Percentiles rank a stretch among this genome's conserved stretches.
These are phyloP conservation scores for Geotrichum candidum DNA, from an alignment of 1,139 yeast species.

Conservation along the genomic window DNA sequence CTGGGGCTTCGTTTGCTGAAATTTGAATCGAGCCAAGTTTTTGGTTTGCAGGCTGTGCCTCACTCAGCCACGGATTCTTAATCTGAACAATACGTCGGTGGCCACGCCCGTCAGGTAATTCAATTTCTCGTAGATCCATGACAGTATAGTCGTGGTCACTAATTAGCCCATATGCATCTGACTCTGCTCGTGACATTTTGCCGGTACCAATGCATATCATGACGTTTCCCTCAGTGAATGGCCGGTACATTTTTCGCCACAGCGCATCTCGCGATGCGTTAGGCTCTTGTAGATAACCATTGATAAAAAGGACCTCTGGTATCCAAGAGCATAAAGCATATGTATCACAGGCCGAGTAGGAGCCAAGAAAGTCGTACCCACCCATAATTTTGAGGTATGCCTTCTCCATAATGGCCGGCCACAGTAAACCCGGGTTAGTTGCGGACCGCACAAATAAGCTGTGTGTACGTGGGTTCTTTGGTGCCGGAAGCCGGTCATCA, in stretches of 20 bases:
- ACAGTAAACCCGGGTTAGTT: conserved; percentile 39
- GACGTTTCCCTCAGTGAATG: conserved; percentile 36
- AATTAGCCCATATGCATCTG: conserved; percentile 40
- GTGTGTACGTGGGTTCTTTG: conserved; percentile 21
- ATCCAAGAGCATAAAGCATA: conserved; percentile 64
- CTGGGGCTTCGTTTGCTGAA: conserved; percentile 16
- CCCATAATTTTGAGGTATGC: conserved; percentile 64
- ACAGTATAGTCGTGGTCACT: conserved; percentile 69
- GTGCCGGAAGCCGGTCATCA: conserved; percentile 42
- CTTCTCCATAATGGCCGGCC: conserved; percentile 76
- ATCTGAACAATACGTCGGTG: conserved; percentile 32
- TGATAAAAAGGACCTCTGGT: conserved; percentile 53
- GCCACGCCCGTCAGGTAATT: conserved; percentile 17
- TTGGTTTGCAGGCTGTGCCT: conserved; percentile 13
- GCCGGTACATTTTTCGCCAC: conserved; percentile 36
- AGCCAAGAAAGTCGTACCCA: conserved; percentile 64
- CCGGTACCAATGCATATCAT: conserved; percentile 70
- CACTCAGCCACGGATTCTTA: conserved; percentile 51
- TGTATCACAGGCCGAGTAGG: conserved; percentile 74
- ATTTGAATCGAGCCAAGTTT: conserved; percentile 14
- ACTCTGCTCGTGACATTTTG: conserved; percentile 38
- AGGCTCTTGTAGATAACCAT: conserved; percentile 26
- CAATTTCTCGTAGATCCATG: conserved; percentile 33
- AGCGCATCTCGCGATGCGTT: conserved; percentile 30
- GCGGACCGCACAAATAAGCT: conserved; percentile 39